Evolutionary conservation across 768 basidiomycete genomes (phyloP).

Genomic region (Leccinum broughii): DNA sequence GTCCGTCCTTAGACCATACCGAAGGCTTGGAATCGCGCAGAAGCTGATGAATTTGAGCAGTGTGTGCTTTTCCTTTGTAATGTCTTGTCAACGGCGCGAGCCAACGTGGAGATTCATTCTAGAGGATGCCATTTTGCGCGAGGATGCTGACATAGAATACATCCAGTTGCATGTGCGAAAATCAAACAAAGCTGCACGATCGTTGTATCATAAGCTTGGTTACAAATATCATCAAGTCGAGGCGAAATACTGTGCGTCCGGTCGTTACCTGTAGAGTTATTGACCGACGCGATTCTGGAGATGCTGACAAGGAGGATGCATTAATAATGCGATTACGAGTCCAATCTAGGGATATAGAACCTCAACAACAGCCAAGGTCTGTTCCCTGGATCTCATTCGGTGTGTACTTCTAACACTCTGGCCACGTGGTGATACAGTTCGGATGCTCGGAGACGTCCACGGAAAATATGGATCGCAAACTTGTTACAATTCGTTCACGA

Average conservation of each 20-base stretch:
- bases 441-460: constrained; percentile 1
- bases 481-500: constrained; percentile 15
- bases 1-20: constrained; percentile 29
- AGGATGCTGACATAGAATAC: constrained; percentile 12
- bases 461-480: constrained; percentile 16
- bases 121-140: constrained; percentile 29
- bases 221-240: constrained; percentile 19
- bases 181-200: constrained; percentile 27
- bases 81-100: neutral
- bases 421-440: constrained; percentile 1
- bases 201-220: constrained; percentile 28
- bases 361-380: constrained; percentile 13
- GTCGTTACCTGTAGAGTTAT: neutral
- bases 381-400: neutral
- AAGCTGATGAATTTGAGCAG: constrained; percentile 29
- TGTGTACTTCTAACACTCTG: neutral
- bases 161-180: constrained; percentile 33
- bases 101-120: constrained; percentile 6
- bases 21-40: constrained; percentile 31
- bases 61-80: constrained; percentile 11
- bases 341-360: neutral
- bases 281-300: constrained; percentile 13
- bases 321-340: constrained; percentile 24
- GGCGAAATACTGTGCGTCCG: constrained; percentile 27
- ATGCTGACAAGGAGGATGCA: constrained; percentile 30